Conservation (phyloP, 331 rosid species). For the Acacia concinna region DNA sequence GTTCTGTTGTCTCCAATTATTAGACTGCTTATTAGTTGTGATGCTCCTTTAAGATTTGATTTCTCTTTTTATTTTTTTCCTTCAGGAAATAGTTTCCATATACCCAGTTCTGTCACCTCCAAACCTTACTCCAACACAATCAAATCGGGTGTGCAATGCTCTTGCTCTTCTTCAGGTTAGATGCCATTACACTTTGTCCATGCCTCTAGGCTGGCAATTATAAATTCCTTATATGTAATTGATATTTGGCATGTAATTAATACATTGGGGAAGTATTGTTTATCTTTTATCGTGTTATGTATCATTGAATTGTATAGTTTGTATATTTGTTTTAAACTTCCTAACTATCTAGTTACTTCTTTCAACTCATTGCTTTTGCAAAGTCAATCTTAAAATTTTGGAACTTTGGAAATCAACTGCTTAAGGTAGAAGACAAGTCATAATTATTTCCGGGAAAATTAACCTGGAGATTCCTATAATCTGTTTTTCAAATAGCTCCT, state of each 20-base stretch:
- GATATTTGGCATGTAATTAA: background rate
- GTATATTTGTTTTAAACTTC: background rate
- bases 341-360: background rate
- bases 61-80: slow-evolving; percentile 17
- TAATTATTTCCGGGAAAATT: background rate
- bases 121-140: slow-evolving; percentile 65
- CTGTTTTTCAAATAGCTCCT: background rate
- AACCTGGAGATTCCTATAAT: background rate
- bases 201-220: background rate
- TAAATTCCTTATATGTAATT: background rate
- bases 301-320: background rate
- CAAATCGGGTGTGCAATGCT: slow-evolving; percentile 93
- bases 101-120: slow-evolving; percentile 79
- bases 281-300: background rate
- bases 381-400: background rate
- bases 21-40: background rate
- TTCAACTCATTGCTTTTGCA: background rate
- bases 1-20: background rate
- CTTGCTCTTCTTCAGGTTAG: slow-evolving; percentile 90
- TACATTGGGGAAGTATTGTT: background rate
- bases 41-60: slow-evolving; percentile 4
- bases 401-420: background rate
- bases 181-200: background rate
- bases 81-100: slow-evolving; percentile 77
- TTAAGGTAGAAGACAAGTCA: background rate